Evolutionary conservation across 805 yeast species (phyloP).

Genomic region (Cyberlindnera maclurae): DNA sequence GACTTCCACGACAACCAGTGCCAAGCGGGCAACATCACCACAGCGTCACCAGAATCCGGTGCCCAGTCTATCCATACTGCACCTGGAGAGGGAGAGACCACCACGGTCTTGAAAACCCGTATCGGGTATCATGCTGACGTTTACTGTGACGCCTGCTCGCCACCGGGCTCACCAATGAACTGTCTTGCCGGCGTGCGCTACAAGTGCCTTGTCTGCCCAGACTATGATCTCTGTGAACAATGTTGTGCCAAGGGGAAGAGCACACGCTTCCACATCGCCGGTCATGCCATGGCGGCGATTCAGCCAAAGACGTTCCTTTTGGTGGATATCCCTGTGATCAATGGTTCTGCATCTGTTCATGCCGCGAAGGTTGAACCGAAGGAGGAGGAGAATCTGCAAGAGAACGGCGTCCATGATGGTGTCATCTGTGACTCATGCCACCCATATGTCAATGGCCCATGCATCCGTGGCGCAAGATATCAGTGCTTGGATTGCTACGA

Average conservation of each 20-base stretch:
- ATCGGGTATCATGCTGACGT: constrained; percentile 5
- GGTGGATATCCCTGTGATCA: neutral
- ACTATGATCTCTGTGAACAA: neutral
- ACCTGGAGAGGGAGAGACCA: neutral
- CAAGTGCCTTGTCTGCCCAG: constrained; percentile 7
- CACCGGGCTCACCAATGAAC: constrained; percentile 1
- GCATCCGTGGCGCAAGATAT: neutral
- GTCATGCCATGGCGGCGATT: neutral
- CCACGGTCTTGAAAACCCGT: neutral
- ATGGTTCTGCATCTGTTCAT: neutral
- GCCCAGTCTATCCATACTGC: neutral
- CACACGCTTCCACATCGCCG: neutral
- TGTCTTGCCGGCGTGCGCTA: constrained; percentile 7
- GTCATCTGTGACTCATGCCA: too few relatives aligned
- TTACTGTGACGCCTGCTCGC: constrained; percentile 12
- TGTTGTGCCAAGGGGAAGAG: neutral
- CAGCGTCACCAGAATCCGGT: neutral
- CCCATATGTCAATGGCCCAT: too few relatives aligned
- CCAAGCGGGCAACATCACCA: neutral
- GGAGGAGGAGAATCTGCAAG: too few relatives aligned
- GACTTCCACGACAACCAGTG: neutral
- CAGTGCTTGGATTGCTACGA: neutral
- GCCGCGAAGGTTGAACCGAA: too few relatives aligned
- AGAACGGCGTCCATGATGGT: too few relatives aligned
- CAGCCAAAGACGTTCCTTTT: neutral